Evolutionary conservation across 345 rosid genomes (phyloP), one percentile per base, ranked within the genome.

Genomic region (Gossypioides kirkii): DNA sequence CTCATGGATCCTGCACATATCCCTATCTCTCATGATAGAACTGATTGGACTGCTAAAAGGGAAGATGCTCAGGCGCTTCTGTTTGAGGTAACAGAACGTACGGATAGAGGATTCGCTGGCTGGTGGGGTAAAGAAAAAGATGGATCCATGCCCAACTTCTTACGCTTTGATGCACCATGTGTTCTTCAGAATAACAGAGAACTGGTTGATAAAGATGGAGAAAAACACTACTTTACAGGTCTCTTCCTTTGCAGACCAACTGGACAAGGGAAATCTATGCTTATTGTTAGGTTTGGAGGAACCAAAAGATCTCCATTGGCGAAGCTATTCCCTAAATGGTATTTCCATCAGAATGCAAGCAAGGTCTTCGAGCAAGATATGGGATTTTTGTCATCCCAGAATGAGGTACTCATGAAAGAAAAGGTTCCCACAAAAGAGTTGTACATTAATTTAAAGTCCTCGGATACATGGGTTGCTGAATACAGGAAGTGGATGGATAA

Each of bases 401-500:
- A 92, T 43, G 96, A 94, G 81, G 80, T 90, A 62, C 73, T 92
- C 52, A 75, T 92, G 77, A 94, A 82, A 75, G 98, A 89, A 82
- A 90, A 86, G 75, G 90, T 89, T 41, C 97, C 97, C 18, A 94
- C 98, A 0, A 92, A 87, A 74, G 87, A 92, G 32, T 76, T 92
- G 66, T 94, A 94, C 78, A 81, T 92, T 1, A 89, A 88, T 68
- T 65, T 94, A 12, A 88, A 77, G 82, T 94, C 98, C 43, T 92
- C 90, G 0, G 98, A 94, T 80, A 88, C 95, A 17, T 92, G 97
- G 97, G 92, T 94, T 16, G 84, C 88, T 1, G 97, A 94, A 60
- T 94, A 94, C 82, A 78, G 98, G 83, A 92, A 92, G 73, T 92
- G 98, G 98, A 94, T 92, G 98, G 98, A 94, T 70, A 92, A 87